Conservation (phyloP, 306 rosid genomes). For the Abrus precatorius region DNA sequence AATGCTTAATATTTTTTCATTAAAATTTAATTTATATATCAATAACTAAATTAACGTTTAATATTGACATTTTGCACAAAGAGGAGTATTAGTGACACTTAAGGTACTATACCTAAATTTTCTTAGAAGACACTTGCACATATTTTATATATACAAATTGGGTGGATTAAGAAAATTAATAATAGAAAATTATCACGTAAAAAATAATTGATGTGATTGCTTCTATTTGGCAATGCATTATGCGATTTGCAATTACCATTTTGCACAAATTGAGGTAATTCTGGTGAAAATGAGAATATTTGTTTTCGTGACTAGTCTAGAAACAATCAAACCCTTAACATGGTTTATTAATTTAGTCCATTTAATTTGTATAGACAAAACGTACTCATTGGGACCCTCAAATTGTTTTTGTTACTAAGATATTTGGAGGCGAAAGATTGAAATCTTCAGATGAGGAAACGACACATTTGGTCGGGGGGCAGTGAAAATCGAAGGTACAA, state of each 20-base stretch:
- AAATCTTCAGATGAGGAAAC: neutral
- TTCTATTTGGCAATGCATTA: neutral
- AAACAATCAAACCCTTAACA: too few relatives aligned
- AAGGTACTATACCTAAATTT: too few relatives aligned
- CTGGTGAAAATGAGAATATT: too few relatives aligned
- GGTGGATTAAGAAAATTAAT: neutral
- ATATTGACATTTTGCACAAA: too few relatives aligned
- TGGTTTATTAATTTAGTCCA: neutral
- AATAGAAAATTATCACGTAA: neutral
- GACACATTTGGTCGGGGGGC: constrained; percentile 25
- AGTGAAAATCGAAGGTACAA: neutral
- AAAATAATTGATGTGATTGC: neutral
- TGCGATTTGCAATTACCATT: too few relatives aligned
- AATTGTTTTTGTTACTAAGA: neutral
- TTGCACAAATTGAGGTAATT: too few relatives aligned
- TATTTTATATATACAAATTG: neutral
- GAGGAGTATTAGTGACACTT: too few relatives aligned
- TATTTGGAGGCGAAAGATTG: constrained; percentile 4
- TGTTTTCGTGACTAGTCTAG: too few relatives aligned
- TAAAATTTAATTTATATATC: too few relatives aligned
- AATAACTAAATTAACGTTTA: too few relatives aligned
- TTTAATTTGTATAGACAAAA: neutral
- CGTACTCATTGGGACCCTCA: neutral
- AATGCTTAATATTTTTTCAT: too few relatives aligned
- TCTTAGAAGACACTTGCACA: neutral